Evolutionary conservation across 192 early-diverging fungal species (phyloP), one percentile per base, ranked within the genome.

Genomic region (Phlyctochytrium planicorne): DNA sequence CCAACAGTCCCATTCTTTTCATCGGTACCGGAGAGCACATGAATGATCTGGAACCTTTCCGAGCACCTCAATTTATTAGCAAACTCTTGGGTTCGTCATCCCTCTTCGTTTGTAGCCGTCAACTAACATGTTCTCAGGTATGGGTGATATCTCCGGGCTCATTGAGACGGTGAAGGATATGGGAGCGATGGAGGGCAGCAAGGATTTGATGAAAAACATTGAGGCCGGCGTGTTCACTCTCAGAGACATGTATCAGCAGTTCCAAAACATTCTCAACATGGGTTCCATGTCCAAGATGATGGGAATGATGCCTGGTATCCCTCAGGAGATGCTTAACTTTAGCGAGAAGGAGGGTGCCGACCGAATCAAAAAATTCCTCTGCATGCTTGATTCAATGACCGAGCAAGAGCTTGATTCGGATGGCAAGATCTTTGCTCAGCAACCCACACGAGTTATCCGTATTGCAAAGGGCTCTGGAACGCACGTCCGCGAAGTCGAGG

Each of bases 1-100:
- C 94, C 0, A 83, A 88, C 4, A 91, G 90, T 72, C 94, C 94
- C 4, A 98, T 98, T 61, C 84, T 94, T 37, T 98, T 97, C 63
- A 96, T 98, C 66, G 96, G 95, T 75, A 94, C 93, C 17, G 96
- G 96, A 73, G 96, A 98, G 80, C 96, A 98, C 72, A 88, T 96
- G 70, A 93, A 97, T 65, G 96, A 98, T 66, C 74, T 98, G 62
- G 96, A 98, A 60, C 79, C 87, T 36, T 98, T 98, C 68, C 86
- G 86, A 34, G 83, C 96, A n/a, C 80, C 84, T 36, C 86, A 90
- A 37, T 98, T 98, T 82, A 78, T 98, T 67, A 87, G 88, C 70
- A 98, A 96, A 76, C 91, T 98, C 89, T 82, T 95, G 57, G 89
- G 81, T 83, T 34, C 34, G 64, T 62, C 6, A 4, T 66, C 17